phyloP scores from a whole-genome alignment of 306 rosid genomes.

The Vigna nakashimae region DNA sequence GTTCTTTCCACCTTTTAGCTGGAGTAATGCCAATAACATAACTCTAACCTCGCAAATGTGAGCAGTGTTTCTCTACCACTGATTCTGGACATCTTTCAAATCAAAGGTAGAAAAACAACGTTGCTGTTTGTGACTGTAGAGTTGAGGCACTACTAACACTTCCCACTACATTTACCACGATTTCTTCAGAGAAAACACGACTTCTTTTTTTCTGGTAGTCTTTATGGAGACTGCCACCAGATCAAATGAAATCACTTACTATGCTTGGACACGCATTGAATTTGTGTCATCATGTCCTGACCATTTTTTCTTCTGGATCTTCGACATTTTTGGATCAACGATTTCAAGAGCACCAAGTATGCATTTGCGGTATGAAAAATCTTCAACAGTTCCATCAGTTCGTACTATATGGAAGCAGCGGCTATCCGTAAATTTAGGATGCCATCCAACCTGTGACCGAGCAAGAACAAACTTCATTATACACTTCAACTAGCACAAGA shows the following conservation, averaged over 20 bases:
- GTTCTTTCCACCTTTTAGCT: slow-evolving; percentile 34
- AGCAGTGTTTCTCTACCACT: slow-evolving; percentile 45
- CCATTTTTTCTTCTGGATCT: slow-evolving; percentile 57
- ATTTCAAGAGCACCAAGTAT: slow-evolving; percentile 70
- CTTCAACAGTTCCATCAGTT: slow-evolving; percentile 76
- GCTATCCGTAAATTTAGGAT: slow-evolving; percentile 54
- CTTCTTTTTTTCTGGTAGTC: background rate
- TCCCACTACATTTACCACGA: slow-evolving; percentile 25
- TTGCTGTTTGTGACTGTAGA: slow-evolving; percentile 46
- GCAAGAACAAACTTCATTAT: slow-evolving; percentile 15
- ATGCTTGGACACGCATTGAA: slow-evolving; percentile 36
- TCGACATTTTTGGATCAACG: slow-evolving; percentile 65
- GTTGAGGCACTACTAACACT: slow-evolving; percentile 37
- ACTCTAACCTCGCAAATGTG: slow-evolving; percentile 46
- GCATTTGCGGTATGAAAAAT: slow-evolving; percentile 90
- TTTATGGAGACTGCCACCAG: slow-evolving; percentile 21
- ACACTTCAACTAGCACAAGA: slow-evolving; percentile 11
- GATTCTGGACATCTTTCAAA: slow-evolving; percentile 39
- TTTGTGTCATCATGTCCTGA: slow-evolving; percentile 16
- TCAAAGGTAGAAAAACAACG: slow-evolving; percentile 52
- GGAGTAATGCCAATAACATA: slow-evolving; percentile 43
- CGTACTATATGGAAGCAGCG: slow-evolving; percentile 78
- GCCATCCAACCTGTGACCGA: slow-evolving; percentile 67
- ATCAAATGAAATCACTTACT: slow-evolving; percentile 38
- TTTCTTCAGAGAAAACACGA: no score